Evolutionary conservation across 768 basidiomycete species (phyloP), one percentile per base, ranked within the genome.

Genomic region (Neoboletus magnificus): DNA sequence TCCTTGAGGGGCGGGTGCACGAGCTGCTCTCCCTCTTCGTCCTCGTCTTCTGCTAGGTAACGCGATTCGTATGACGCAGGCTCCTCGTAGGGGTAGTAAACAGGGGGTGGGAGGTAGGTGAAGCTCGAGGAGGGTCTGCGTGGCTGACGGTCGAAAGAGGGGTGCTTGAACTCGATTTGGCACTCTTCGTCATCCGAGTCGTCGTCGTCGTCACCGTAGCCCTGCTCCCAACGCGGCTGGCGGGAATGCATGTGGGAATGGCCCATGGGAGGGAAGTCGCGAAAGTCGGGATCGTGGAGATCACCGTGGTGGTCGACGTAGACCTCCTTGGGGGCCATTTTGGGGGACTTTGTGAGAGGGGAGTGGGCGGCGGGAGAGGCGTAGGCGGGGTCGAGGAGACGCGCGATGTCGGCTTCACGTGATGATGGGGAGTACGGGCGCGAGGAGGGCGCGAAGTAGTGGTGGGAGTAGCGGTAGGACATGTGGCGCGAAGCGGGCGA

Each of bases 271-370:
- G 84, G 85, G 56, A 86, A 86, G 71, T 85, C 77, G 58, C 84
- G 76, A 70, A 79, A 86, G 64, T 86, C 85, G 23, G 85, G 85
- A 68, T 86, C 85, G 63, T 86, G 84, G 25, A 85, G 73, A 68
- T 83, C 79, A 47, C 84, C 85, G 56, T 79, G 74, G 66, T 73
- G 74, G 75, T 86, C 85, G 58, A 85, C 78, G 64, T 84, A 85
- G 55, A 78, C 83, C 41, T 67, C 61, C 35, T 40, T 65, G 16
- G 59, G 52, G 1, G 50, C 45, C 50, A 62, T 57, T 42, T 46
- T 55, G 0, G 62, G 50, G 0, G 70, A 52, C 55, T 48, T 62
- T 3, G 25, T 10, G 30, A 63, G 61, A 23, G 73, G 63, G 6
- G 65, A 62, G 64, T 51, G 66, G 51, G 63, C 56, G 46, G 55